Conservation (phyloP, 495 filamentous ascomycete species). For the Aspergillus hancockii region DNA sequence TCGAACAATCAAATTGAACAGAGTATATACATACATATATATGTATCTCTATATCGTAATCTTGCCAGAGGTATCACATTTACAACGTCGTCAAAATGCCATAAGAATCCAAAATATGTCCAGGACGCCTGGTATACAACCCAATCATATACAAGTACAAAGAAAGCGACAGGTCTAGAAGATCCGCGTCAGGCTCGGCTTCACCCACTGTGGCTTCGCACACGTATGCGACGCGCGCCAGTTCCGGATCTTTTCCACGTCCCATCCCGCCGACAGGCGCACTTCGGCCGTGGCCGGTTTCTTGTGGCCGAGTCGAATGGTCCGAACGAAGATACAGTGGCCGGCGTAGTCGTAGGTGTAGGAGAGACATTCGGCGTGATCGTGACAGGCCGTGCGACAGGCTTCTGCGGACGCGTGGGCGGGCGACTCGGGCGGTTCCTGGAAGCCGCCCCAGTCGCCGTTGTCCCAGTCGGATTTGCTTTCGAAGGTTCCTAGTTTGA, state of each 20-base stretch:
- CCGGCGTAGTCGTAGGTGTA: constrained; percentile 29
- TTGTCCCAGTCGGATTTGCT: constrained; percentile 38
- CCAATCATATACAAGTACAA: constrained; percentile 4
- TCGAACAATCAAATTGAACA: neutral
- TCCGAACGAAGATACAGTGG: constrained; percentile 29
- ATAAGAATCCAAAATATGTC: neutral
- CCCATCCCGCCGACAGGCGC: constrained; percentile 33
- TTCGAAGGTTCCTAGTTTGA: constrained; percentile 17
- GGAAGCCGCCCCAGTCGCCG: constrained; percentile 30
- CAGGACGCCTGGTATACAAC: neutral
- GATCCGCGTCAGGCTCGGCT: constrained; percentile 34
- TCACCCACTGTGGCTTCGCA: constrained; percentile 28
- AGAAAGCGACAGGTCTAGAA: constrained; percentile 19
- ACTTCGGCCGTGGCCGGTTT: constrained; percentile 9
- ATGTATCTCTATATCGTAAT: neutral
- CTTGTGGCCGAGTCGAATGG: constrained; percentile 27
- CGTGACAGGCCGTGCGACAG: constrained; percentile 30
- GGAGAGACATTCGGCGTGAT: constrained; percentile 27
- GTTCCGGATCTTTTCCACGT: constrained; percentile 29
- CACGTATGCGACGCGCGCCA: constrained; percentile 25
- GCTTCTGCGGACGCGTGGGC: constrained; percentile 28
- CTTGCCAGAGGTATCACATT: neutral
- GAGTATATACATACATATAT: neutral
- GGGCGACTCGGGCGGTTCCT: constrained; percentile 24
- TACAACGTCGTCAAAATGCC: neutral